phyloP scores from a whole-genome alignment of 352 stramenopile genomes.

The Phytophthora quininea region DNA sequence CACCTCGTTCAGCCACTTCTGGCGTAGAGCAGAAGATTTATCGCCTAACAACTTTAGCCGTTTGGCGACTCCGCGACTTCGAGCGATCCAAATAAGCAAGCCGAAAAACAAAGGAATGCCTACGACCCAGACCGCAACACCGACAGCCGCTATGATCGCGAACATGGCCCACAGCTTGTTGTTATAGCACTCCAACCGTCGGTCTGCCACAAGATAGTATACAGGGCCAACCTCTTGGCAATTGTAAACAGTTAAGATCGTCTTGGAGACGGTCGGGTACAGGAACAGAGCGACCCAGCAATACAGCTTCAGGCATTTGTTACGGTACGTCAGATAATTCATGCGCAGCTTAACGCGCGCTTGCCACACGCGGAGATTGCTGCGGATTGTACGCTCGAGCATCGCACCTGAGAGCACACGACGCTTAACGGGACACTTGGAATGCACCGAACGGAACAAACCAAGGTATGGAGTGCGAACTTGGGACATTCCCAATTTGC shows the following conservation, averaged over 20 bases:
- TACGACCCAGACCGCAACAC: slow-evolving; percentile 72
- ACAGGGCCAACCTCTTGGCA: slow-evolving; percentile 72
- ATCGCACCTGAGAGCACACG: slow-evolving; percentile 54
- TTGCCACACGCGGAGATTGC: slow-evolving; percentile 80
- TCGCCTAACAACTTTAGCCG: slow-evolving; percentile 57
- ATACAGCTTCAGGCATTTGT: slow-evolving; percentile 83
- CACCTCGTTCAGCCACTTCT: slow-evolving; percentile 75
- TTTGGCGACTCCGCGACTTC: slow-evolving; percentile 57
- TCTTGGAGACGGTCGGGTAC: slow-evolving; percentile 82
- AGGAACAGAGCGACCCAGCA: slow-evolving; percentile 78
- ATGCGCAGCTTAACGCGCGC: slow-evolving; percentile 79
- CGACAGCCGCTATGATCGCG: slow-evolving; percentile 54
- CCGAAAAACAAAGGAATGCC: slow-evolving; percentile 85
- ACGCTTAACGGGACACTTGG: slow-evolving; percentile 54
- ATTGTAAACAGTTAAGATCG: slow-evolving; percentile 82
- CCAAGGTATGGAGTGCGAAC: slow-evolving; percentile 70
- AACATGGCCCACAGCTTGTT: slow-evolving; percentile 69
- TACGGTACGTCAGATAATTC: slow-evolving; percentile 85
- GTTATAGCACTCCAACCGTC: slow-evolving; percentile 69
- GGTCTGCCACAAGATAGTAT: slow-evolving; percentile 69
- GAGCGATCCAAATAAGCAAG: slow-evolving; percentile 68
- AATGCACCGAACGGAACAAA: slow-evolving; percentile 63
- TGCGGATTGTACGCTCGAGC: slow-evolving; percentile 69
- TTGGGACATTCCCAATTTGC: slow-evolving; percentile 77
- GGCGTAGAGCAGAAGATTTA: slow-evolving; percentile 43